Base-by-base conservation (phyloP, 768 basidiomycete genomes). In the Macrolepiota dolichaula region DNA sequence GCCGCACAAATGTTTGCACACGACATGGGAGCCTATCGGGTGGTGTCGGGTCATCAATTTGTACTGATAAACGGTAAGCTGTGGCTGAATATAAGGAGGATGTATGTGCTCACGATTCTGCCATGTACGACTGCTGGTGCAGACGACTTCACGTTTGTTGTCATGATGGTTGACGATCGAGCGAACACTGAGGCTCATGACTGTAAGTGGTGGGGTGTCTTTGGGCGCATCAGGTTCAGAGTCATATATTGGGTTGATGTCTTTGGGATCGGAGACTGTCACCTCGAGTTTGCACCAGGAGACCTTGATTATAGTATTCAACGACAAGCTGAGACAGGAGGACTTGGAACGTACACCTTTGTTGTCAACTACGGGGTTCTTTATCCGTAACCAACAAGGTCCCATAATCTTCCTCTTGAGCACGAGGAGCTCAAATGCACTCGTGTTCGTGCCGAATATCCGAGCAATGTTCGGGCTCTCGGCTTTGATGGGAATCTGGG, bases 391-490 rank as follows among this genome's bases (percentile, higher is more conserved):
- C 97, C 97, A 99, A 70, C 97, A 98, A 0, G 97, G 96, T 0
- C 97, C 97, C 95, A 98, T 98, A 60, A 98, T 97, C 76, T 96
- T 97, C 35, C 95, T 86, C 73, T 98, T 98, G 50, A 98, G 67
- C 1, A 95, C 96, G 19, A 99, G 83, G 10, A 94, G 77, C 71
- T 98, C 97, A 66, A 99, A 99, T 0, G 96, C 90, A 55, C 78
- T 92, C 4, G 95, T 96, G 65, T 87, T 95, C 2, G 96, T 91
- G 12, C 97, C 97, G 66, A 98, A 91, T 11, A 98, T 87, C 59
- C 84, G 85, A 36, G 86, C 81, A 70, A 98, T 96, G 54, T 92
- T 96, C 9, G 91, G 87, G 51, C 92, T 94, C 42, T 83, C 84
- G 3, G 88, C 83, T 36, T 84, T 85, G 63, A 78, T 77, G 0